Evolutionary conservation across 139 green algal species (phyloP), one percentile per base, ranked within the genome.

Genomic region (Micractinium conductrix): DNA sequence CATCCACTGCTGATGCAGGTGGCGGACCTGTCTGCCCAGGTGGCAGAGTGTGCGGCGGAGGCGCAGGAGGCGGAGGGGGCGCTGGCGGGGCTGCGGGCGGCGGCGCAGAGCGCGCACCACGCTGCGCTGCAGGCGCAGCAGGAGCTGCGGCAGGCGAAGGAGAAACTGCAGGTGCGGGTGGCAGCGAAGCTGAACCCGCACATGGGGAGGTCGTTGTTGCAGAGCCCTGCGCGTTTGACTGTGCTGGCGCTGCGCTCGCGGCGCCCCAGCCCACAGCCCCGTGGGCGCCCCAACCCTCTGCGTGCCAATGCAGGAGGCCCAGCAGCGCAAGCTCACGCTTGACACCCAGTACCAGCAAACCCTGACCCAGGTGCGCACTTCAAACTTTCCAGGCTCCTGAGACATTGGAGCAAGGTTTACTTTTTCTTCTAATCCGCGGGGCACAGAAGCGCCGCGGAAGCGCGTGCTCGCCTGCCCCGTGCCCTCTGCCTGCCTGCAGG

Each of bases 21-120:
- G 80, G 50, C 35, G 30, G 80, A 85, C 69, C 6, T 73, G 12
- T 42, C 24, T 26, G 48, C 73, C 38, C 80, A 85, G 67, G 50
- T 80, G 37, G 78, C 16, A 14, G 78, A 83, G 16, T 74, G 76
- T 38, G 38, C 30, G 10, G 40, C 22, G 14, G 76, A 82, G 55
- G 38, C 72, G 58, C 17, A n/a, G 38, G 22, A 60, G 38, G 76
- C 76, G 1, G 58, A 43, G 71, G 76, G 9, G 10, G 74, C 50
- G 21, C 26, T 60, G 40, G 60, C 28, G 42, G 28, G 21, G 40
- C 42, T 65, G 44, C 79, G 67, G 43, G 63, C 30, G 62, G 79
- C 12, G 22, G 43, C 38, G 44, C 7, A 2, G 63, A 22, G 19
- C 6, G 30, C 42, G n/a, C 62, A 65, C 7, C 6, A 44, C 2